phyloP scores from a whole-genome alignment of 768 basidiomycete genomes.

The Rhizopogon vesiculosus region DNA sequence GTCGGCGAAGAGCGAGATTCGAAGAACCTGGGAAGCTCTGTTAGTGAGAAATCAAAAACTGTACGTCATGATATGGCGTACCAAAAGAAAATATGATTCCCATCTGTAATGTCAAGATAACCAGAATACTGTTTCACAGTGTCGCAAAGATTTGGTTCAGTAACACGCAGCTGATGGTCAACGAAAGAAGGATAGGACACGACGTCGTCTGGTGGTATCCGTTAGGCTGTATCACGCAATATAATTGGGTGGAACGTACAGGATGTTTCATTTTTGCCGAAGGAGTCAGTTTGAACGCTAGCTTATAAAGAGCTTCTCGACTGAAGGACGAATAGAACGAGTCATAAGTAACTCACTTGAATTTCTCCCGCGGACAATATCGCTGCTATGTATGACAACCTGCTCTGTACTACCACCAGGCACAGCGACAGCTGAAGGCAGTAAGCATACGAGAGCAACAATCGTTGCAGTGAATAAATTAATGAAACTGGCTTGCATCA shows the following conservation, averaged over 20 bases:
- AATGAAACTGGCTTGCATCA: not conserved
- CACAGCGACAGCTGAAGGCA: not conserved
- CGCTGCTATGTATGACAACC: not conserved
- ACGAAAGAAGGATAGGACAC: not conserved
- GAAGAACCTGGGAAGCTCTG: constrained; percentile 23
- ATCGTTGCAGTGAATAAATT: not conserved
- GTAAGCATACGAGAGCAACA: not conserved
- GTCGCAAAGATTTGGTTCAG: constrained; percentile 45
- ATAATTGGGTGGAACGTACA: not conserved
- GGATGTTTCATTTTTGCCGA: not conserved
- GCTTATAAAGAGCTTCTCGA: not conserved
- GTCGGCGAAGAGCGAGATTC: constrained; percentile 20
- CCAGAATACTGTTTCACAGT: constrained; percentile 49
- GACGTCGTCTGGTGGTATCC: not conserved
- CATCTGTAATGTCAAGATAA: constrained; percentile 52
- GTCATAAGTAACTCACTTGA: not conserved
- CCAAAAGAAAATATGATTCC: constrained; percentile 35
- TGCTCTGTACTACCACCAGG: not conserved
- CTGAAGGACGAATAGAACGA: not conserved
- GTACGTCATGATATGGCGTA: not conserved
- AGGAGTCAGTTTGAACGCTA: not conserved
- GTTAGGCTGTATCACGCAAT: not conserved
- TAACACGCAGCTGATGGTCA: constrained; percentile 24
- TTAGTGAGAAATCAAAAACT: not conserved
- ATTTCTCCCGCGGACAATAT: not conserved